Base-by-base conservation (phyloP, 306 rosid species). In the Oemleria cerasiformis region DNA sequence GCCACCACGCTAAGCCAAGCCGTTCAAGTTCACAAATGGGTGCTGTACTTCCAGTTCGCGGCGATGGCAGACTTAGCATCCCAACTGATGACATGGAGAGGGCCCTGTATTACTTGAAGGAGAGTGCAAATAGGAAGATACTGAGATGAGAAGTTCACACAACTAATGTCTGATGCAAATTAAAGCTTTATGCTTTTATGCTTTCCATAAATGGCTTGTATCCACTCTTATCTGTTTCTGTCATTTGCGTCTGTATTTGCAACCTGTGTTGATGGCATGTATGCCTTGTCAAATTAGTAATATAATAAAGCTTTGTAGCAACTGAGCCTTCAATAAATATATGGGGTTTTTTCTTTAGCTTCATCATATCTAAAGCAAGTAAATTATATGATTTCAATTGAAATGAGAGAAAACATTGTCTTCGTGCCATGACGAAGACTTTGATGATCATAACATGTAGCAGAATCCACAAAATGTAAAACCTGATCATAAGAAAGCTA, bases 11-110 rank as follows among this genome's bases (percentile, higher is more conserved):
- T 64, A 78, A 53, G 58, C 73, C 84, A 15, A 77, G 60, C 41
- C 23, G 34, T 20, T 8, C 78, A 20, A n/a, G 40, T 43, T 9
- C 79, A 25, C 17, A n/a, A 19, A 70, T 82, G 81, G 45, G 30
- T 10, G 16, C 54, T 68, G 8, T 39, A 9, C 54, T 65, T 6
- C 76, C 82, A 1, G 72, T 68, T 74, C 78, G 54, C 2, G 74
- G 50, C 16, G 87, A 80, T 57, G 67, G 64, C 19, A 80, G 17
- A 5, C 72, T 88, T 17, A 79, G 80, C 38, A 30, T 25, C 60
- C 79, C 96, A 6, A 88, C 73, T 36, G 57, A 59, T 66, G 84
- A 90, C 38, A 77, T 69, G 53, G 78, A 53, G 19, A 79, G 51
- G 57, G 80, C 73, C 20, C 41, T 78, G 75, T 77, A 64, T 49